These are phyloP conservation scores for Pyrenochaeta sp. DNA, from an alignment of 2,329 filamentous ascomycete species.

Conservation along the genomic window DNA sequence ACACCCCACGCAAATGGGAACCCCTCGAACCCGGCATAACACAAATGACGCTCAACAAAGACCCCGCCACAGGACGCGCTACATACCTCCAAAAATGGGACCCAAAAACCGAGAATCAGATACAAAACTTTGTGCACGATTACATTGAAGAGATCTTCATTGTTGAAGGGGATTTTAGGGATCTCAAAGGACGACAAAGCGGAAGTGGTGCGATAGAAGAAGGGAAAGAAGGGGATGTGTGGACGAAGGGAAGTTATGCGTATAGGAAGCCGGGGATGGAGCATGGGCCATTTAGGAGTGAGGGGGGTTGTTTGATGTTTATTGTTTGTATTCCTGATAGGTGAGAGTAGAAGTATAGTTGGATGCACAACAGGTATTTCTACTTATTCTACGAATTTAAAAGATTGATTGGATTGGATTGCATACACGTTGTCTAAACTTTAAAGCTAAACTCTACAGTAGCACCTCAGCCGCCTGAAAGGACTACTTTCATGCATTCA, in stretches of 20 bases:
- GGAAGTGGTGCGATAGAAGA: conserved; percentile 3
- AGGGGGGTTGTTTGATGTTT: conserved; percentile 17
- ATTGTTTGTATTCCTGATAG: conserved; percentile 10
- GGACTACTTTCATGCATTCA: neutral
- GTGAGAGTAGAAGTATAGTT: too few species aligned
- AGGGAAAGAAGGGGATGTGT: conserved; percentile 11
- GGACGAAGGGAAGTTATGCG: conserved; percentile 15
- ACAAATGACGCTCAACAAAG: conserved; percentile 14
- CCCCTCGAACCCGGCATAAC: conserved; percentile 14
- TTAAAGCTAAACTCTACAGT: neutral
- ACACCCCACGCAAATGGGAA: conserved; percentile 3
- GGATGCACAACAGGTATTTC: neutral
- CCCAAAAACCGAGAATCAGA: conserved; percentile 12
- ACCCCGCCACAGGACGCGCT: conserved; percentile 9
- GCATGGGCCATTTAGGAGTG: conserved; percentile 15
- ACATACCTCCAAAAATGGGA: conserved; percentile 14
- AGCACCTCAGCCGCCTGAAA: neutral
- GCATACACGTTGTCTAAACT: neutral
- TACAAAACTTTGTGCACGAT: conserved; percentile 18
- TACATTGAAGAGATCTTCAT: conserved; percentile 16
- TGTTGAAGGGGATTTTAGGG: conserved; percentile 9
- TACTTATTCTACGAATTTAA: neutral
- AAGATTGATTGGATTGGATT: neutral
- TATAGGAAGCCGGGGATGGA: conserved; percentile 17
- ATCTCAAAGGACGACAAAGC: conserved; percentile 7